These are phyloP conservation scores for Globisporangium echinulatum DNA, from an alignment of 352 stramenopile genomes.

Conservation along the genomic window DNA sequence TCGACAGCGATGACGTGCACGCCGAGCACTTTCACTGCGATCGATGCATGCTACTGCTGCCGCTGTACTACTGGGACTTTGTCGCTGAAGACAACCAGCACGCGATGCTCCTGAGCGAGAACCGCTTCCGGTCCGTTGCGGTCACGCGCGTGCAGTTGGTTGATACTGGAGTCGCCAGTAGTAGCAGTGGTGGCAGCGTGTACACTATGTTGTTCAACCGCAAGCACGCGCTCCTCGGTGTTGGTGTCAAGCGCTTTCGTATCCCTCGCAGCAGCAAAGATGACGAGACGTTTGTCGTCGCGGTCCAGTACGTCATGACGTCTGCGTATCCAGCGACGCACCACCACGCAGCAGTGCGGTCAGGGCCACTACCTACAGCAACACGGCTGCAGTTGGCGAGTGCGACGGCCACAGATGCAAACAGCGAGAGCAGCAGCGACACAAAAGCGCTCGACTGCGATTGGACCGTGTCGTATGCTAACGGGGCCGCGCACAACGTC, in stretches of 20 bases:
- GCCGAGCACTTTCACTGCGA: conserved; percentile 43
- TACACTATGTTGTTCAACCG: conserved; percentile 36
- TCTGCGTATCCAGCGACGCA: conserved; percentile 24
- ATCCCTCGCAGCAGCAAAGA: conserved; percentile 42
- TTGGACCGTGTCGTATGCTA: conserved; percentile 40
- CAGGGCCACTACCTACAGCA: too few species aligned
- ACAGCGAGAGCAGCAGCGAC: conserved; percentile 10
- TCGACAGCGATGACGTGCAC: conserved; percentile 24
- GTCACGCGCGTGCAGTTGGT: conserved; percentile 15
- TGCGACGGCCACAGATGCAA: background rate
- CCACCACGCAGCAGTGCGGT: conserved; percentile 10
- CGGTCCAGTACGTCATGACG: conserved; percentile 21
- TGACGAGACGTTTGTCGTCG: conserved; percentile 42
- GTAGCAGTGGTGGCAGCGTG: background rate
- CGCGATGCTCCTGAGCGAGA: conserved; percentile 35
- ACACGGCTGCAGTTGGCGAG: background rate
- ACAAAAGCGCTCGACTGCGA: conserved; percentile 9
- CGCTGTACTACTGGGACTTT: conserved; percentile 60
- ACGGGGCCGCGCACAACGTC: conserved; percentile 17
- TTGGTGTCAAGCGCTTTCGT: conserved; percentile 42
- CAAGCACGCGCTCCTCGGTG: conserved; percentile 29
- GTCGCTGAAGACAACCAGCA: conserved; percentile 36
- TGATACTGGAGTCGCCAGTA: background rate
- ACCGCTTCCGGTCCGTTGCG: conserved; percentile 33
- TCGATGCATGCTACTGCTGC: conserved; percentile 21